Conservation (phyloP, 306 rosid genomes). For the Medicago ruthenica region DNA sequence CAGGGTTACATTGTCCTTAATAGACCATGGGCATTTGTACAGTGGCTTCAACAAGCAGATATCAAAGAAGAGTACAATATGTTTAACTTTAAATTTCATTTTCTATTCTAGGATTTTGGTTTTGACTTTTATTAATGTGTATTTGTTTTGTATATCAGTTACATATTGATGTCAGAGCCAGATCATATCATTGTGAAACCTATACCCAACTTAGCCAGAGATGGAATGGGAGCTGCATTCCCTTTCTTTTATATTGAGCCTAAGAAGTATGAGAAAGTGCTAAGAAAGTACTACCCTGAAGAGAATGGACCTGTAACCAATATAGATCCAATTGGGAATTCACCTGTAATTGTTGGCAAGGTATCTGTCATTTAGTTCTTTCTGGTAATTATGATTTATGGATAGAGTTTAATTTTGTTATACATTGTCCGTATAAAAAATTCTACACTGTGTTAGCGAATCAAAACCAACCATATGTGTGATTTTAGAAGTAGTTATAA, state of each 20-base stretch:
- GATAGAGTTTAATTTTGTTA: neutral
- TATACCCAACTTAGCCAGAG: constrained; percentile 90
- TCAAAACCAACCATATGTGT: no score
- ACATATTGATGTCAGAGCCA: constrained; percentile 93
- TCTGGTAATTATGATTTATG: neutral
- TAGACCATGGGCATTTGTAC: constrained; percentile 99
- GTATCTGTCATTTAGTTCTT: constrained; percentile 51
- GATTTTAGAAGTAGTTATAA: no score
- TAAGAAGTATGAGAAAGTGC: constrained; percentile 70
- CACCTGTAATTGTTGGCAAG: constrained; percentile 96
- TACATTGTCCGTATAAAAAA: no score
- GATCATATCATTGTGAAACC: constrained; percentile 97
- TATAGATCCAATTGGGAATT: constrained; percentile 94
- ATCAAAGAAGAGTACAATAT: constrained; percentile 90
- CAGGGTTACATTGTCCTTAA: constrained; percentile 99
- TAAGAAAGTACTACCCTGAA: constrained; percentile 82
- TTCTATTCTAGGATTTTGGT: constrained; percentile 19
- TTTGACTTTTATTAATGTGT: constrained; percentile 35
- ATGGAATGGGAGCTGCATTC: constrained; percentile 89
- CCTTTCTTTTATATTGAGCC: constrained; percentile 99
- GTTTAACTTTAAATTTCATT: constrained; percentile 33
- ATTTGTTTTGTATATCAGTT: constrained; percentile 54
- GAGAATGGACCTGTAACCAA: constrained; percentile 81
- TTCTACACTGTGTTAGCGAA: no score
- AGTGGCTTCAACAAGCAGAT: constrained; percentile 92